Percentiles rank a stretch among this genome's conserved stretches.
phyloP scores from a whole-genome alignment of 1,284 basidiomycete species.

The Pholiota adiposa region DNA sequence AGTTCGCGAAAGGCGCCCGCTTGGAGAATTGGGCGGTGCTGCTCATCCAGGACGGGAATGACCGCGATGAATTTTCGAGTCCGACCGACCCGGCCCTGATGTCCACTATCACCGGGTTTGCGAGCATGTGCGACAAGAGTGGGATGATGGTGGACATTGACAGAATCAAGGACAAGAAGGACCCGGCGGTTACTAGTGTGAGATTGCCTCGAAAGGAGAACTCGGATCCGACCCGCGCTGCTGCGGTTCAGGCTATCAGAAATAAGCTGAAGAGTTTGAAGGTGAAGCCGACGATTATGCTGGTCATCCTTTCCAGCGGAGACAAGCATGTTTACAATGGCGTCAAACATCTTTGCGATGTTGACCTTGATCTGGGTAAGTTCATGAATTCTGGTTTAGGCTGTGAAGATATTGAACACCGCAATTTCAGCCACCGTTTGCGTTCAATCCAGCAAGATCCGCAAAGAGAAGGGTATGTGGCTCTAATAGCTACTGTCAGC shows the following conservation, averaged over 20 bases:
- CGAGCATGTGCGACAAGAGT: constrained; percentile 56
- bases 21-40: constrained; percentile 67
- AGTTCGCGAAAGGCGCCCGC: constrained; percentile 57
- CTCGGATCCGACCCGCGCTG: constrained; percentile 51
- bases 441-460: constrained; percentile 65
- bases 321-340: constrained; percentile 74
- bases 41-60: constrained; percentile 59
- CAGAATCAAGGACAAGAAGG: too few species aligned
- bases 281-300: constrained; percentile 39
- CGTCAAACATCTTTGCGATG: constrained; percentile 72
- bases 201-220: constrained; percentile 47
- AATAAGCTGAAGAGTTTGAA: constrained; percentile 28
- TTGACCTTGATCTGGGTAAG: constrained; percentile 58
- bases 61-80: constrained; percentile 48
- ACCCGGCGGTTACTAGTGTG: constrained; percentile 41
- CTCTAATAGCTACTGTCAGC: too few species aligned
- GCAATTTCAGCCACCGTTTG: constrained; percentile 69
- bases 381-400: too few species aligned
- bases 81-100: constrained; percentile 51
- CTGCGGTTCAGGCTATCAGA: constrained; percentile 43
- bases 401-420: too few species aligned
- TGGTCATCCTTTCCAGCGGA: constrained; percentile 66
- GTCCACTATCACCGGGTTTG: constrained; percentile 53
- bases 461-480: constrained; percentile 58
- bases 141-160: constrained; percentile 65